phyloP scores from a whole-genome alignment of 2,329 filamentous ascomycete genomes.

The Stemphylium lycopersici region DNA sequence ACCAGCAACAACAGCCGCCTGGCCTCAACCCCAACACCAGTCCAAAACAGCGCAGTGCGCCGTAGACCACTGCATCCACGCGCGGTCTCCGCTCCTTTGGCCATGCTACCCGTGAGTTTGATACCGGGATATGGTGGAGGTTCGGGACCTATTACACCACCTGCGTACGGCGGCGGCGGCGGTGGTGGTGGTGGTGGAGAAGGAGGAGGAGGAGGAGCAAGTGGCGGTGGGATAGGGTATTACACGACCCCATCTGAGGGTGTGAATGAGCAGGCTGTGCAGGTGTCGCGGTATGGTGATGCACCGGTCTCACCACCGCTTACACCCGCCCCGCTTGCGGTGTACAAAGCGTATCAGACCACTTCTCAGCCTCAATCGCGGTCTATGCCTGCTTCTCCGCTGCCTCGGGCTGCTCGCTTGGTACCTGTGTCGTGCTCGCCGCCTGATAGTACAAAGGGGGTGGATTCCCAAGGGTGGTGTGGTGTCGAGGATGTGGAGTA shows the following conservation, averaged over 20 bases:
- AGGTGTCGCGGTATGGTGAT: too few relatives aligned
- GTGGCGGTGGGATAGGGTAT: too few relatives aligned
- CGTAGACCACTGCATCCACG: too few relatives aligned
- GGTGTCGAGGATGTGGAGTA: too few relatives aligned
- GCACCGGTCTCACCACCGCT: slow-evolving; percentile 9
- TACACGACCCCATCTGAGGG: background rate
- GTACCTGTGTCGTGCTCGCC: background rate
- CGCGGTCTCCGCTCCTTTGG: background rate
- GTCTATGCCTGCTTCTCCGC: background rate
- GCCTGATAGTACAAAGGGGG: background rate
- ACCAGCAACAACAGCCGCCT: slow-evolving; percentile 4
- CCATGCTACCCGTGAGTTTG: background rate
- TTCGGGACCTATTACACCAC: background rate
- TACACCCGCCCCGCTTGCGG: slow-evolving; percentile 6
- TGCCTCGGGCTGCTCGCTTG: background rate
- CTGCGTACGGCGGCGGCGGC: background rate
- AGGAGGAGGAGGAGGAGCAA: too few relatives aligned
- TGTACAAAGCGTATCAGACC: slow-evolving; percentile 33
- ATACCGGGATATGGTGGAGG: background rate
- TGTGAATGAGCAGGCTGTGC: too few relatives aligned
- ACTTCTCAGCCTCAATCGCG: background rate
- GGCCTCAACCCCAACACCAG: slow-evolving; percentile 4
- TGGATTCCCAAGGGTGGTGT: too few relatives aligned
- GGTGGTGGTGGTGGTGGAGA: too few relatives aligned
- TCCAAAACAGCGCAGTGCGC: too few relatives aligned